Percentiles rank a stretch among this genome's conserved stretches.
Evolutionary conservation across 179 eudicot genomes (phyloP).

Genomic region (Monotropa hypopitys): DNA sequence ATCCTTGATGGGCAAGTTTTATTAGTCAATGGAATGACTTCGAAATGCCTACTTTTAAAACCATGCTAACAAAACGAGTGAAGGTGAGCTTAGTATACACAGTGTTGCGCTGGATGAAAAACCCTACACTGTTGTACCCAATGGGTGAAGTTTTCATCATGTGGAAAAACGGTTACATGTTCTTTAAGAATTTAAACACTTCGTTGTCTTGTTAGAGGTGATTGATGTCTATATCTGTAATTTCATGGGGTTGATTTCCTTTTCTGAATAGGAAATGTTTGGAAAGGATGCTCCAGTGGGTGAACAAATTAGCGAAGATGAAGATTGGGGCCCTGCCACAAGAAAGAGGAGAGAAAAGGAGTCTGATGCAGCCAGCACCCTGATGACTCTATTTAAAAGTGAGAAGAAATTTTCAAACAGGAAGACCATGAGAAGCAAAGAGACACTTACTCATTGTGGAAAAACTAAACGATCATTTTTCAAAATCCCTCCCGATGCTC

Average conservation of each 20-base stretch:
- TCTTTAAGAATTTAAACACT: neutral
- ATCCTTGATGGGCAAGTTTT: neutral
- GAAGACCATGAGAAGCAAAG: conserved; percentile 16
- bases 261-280: conserved; percentile 66
- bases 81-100: neutral
- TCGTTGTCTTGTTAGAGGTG: neutral
- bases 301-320: conserved; percentile 77
- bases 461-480: conserved; percentile 32
- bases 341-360: conserved; percentile 58
- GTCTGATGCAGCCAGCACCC: conserved; percentile 59
- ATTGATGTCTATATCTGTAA: neutral
- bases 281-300: conserved; percentile 48
- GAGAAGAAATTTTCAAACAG: conserved; percentile 25
- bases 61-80: neutral
- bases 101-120: neutral
- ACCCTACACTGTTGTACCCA: neutral
- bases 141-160: neutral
- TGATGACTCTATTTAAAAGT: conserved; percentile 46
- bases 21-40: neutral
- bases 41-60: neutral
- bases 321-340: conserved; percentile 86
- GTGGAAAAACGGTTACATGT: neutral
- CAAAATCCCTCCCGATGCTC: conserved; percentile 58
- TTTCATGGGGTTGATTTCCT: neutral
- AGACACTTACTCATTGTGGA: conserved; percentile 16